Evolutionary conservation across 169 alveolate species (phyloP), one percentile per base, ranked within the genome.

Genomic region (Babesia caballi): DNA sequence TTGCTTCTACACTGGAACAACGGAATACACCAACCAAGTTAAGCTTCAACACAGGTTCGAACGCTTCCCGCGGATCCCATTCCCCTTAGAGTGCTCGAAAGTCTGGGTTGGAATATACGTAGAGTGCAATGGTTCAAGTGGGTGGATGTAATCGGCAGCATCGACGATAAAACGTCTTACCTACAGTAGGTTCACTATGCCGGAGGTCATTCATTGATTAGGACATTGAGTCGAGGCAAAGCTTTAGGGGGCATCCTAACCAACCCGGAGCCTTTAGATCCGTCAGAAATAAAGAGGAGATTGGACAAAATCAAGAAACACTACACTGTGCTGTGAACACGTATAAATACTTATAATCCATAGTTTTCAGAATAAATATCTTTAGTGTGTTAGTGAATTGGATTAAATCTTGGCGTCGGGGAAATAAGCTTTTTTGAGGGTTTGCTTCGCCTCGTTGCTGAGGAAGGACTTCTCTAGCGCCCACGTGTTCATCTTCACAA

Each of bases 91-190:
- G 80, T 91, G 21, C 85, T 91, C 28, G 66, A 82, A 51, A 90
- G 86, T 30, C 56, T 91, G 46, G 95, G 95, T 15, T 91, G 95
- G 95, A 88, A 86, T 47, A 87, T 91, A 3, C 82, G 95, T 51
- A 49, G 95, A 25, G 87, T 91, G 51, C 76, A 66, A 21, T 91
- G 95, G 95, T 63, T 63, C 15, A 85, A 89, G 38, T 91, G 95
- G 95, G 74, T 73, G 12, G 63, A 76, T 14, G 41, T 82, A 3
- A 75, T 81, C 36, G 56, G 67, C 32, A 71, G 73, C 56, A 53
- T 36, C 21, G 59, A 80, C 30, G 67, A 52, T 28, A 91, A 83
- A 69, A 57, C 78, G 15, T 67, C 69, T 19, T 88, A 56, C 52
- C 41, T 91, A 38, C 23, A 69, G 91, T 85, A 57, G 8, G 54